Evolutionary conservation across 1,139 yeast genomes (phyloP).

Genomic region (Suhomyces taliae): DNA sequence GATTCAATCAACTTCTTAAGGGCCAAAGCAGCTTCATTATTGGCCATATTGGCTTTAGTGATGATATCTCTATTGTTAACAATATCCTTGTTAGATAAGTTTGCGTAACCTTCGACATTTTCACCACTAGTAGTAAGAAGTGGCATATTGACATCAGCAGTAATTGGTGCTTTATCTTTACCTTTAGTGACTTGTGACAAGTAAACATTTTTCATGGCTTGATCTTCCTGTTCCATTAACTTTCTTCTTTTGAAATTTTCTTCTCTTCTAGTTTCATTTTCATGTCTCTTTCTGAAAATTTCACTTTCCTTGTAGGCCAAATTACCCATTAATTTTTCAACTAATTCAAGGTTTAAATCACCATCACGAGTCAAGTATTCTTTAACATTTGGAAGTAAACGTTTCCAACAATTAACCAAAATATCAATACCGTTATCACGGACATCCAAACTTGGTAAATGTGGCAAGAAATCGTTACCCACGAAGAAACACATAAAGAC

Average conservation of each 20-base stretch:
- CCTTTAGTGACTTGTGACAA: constrained; percentile 52
- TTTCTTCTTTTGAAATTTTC: constrained; percentile 64
- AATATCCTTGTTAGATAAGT: constrained; percentile 69
- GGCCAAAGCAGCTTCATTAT: constrained; percentile 67
- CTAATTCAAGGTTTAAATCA: constrained; percentile 67
- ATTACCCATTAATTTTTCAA: constrained; percentile 64
- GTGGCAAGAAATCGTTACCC: constrained; percentile 98
- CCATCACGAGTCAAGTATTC: constrained; percentile 93
- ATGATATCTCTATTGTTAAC: constrained; percentile 65
- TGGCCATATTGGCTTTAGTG: constrained; percentile 76
- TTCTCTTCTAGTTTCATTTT: constrained; percentile 64
- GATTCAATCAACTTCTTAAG: constrained; percentile 49
- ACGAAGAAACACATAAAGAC: constrained; percentile 98
- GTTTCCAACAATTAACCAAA: constrained; percentile 81
- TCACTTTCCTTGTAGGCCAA: constrained; percentile 75
- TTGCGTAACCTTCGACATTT: constrained; percentile 60
- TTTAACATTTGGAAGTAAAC: constrained; percentile 60
- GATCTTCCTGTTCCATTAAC: constrained; percentile 42
- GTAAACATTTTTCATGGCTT: constrained; percentile 34
- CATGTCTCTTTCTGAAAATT: constrained; percentile 71
- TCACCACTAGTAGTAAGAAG: constrained; percentile 71
- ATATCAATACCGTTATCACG: constrained; percentile 91
- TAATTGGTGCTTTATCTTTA: constrained; percentile 73
- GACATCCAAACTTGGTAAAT: constrained; percentile 90
- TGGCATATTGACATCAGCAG: constrained; percentile 74